These are phyloP conservation scores for Immersiella caudata DNA, from an alignment of 495 filamentous ascomycete genomes.

Conservation along the genomic window DNA sequence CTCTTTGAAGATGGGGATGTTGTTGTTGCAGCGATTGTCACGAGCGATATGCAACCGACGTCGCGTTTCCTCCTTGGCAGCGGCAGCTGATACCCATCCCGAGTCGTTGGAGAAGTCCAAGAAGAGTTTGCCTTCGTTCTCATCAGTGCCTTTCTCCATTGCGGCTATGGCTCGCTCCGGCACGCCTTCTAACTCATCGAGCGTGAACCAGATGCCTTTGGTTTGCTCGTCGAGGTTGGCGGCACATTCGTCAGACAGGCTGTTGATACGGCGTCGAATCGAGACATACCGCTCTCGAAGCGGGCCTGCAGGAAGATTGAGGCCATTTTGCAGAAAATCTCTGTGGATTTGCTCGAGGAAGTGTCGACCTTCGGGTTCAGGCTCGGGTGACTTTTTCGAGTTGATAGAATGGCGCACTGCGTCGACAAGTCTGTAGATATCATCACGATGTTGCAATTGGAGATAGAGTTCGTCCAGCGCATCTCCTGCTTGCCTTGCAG, in stretches of 20 bases:
- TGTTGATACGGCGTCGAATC: neutral
- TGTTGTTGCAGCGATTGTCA: slow-evolving; percentile 78
- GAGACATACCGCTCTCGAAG: neutral
- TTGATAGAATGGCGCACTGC: neutral
- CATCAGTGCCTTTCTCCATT: neutral
- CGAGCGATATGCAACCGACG: slow-evolving; percentile 61
- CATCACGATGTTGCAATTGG: neutral
- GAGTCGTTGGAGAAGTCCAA: slow-evolving; percentile 44
- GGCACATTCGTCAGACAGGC: neutral
- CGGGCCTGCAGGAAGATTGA: neutral
- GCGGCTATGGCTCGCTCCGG: neutral
- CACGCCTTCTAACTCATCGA: slow-evolving; percentile 4
- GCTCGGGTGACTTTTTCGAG: slow-evolving; percentile 60
- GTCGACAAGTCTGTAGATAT: neutral
- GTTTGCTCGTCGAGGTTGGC: neutral
- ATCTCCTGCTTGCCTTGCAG: neutral
- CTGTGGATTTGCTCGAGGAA: slow-evolving; percentile 68
- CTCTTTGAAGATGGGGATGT: slow-evolving; percentile 70
- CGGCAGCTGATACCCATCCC: slow-evolving; percentile 22
- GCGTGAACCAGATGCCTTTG: slow-evolving; percentile 4
- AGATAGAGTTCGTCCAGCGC: neutral
- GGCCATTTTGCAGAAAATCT: slow-evolving; percentile 38
- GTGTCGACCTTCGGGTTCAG: slow-evolving; percentile 59
- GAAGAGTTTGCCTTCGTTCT: neutral
- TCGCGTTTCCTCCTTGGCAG: slow-evolving; percentile 56